Base-by-base conservation (phyloP, 129 eudicot species). In the Pittosporum tobira region DNA sequence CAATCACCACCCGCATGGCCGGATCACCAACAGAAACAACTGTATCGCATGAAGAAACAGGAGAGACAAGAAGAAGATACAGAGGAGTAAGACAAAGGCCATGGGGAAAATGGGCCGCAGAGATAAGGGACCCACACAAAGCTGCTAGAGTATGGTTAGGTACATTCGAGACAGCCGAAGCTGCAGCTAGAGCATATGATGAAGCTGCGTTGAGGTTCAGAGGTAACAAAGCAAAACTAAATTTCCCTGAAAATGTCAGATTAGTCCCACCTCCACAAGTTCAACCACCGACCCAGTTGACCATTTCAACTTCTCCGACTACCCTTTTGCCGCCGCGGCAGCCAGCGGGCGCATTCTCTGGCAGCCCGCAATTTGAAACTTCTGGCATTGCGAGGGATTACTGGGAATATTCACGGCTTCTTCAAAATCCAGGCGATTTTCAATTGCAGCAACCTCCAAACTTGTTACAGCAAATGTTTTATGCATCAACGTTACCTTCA, bases 181-280 rank as follows among this genome's bases (percentile, higher is more conserved):
- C 29, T 38, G 63, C 63, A 21, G 63, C 63, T 22, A 21, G 63
- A 38, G 63, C 65, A 5, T 61, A 61, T 13, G 65, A 61, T 27
- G 65, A 61, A 45, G 65, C 65, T 27, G 65, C 65, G 16, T 53
- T 61, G 0, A 43, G 54, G 26, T 61, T 61, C 43, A 28, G 65
- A 26, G 65, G 65, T 16, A 58, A n/a, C 67, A 49, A 31, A 34
- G 61, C 61, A 1, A 55, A 30, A 4, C 61, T 55, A 2, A 55
- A 55, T 38, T 68, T 68, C 66, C 73, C 73, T 0, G 73, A 69
- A 24, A 38, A 58, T 34, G 73, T 42, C 54, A 44, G 36, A 49
- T 3, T 61, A 24, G 45, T 19, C 23, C 61, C 3, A 52, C 22
- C 63, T 31, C 45, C 61, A 10, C 59, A 10, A 50, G 16, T 11